Conservation (phyloP, 2,329 filamentous ascomycete species). For the Claviceps arundinis region DNA sequence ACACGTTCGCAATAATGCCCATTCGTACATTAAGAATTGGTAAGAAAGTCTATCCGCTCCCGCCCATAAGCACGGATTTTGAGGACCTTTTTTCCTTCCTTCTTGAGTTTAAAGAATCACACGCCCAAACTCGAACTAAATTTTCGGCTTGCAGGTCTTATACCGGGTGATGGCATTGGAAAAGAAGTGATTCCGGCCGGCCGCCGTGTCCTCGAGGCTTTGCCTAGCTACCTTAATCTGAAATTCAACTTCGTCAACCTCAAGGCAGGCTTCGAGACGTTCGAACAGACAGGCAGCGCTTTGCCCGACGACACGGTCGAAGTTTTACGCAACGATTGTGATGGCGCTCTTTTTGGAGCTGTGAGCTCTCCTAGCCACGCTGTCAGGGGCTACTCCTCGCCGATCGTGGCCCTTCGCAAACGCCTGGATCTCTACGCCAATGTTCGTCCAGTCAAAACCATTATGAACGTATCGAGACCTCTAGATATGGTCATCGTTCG, state of each 20-base stretch:
- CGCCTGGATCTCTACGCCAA: slow-evolving; percentile 92
- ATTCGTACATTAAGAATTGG: slow-evolving; percentile 29
- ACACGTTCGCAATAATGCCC: slow-evolving; percentile 20
- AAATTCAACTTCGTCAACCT: slow-evolving; percentile 93
- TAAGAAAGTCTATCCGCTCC: slow-evolving; percentile 5
- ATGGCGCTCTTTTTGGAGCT: slow-evolving; percentile 91
- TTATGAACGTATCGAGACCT: slow-evolving; percentile 48
- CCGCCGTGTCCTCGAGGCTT: slow-evolving; percentile 79
- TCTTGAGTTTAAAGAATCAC: background rate
- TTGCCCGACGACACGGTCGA: slow-evolving; percentile 86
- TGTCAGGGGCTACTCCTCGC: slow-evolving; percentile 90
- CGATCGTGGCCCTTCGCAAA: slow-evolving; percentile 94
- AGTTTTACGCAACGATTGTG: slow-evolving; percentile 77
- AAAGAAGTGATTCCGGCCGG: slow-evolving; percentile 96
- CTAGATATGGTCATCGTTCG: slow-evolving; percentile 97
- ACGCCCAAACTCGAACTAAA: background rate
- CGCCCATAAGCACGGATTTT: background rate
- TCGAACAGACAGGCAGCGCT: slow-evolving; percentile 77
- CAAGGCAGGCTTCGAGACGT: slow-evolving; percentile 84
- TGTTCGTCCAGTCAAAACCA: slow-evolving; percentile 86
- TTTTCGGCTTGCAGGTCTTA: slow-evolving; percentile 57
- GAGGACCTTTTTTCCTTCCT: background rate
- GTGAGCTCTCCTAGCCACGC: slow-evolving; percentile 83
- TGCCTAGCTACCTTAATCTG: slow-evolving; percentile 78
- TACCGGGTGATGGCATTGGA: slow-evolving; percentile 96